Conservation (phyloP, 225 moss, liverwort and hornwort genomes). For the Climacium dendroides region DNA sequence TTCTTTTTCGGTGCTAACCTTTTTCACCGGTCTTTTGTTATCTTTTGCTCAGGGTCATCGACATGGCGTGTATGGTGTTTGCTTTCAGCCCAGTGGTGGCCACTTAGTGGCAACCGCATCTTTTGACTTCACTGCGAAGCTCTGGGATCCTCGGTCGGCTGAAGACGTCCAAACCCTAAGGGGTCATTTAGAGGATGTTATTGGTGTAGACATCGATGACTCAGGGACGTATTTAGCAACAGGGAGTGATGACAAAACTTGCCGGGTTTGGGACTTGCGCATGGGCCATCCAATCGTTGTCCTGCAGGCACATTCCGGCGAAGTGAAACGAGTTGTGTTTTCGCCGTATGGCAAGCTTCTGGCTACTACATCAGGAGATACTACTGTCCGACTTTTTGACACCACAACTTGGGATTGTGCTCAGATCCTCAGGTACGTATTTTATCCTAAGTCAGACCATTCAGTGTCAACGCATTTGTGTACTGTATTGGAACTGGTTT, state of each 20-base stretch:
- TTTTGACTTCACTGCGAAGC: constrained; percentile 95
- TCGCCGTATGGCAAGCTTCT: constrained; percentile 91
- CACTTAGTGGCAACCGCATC: constrained; percentile 95
- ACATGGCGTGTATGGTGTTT: constrained; percentile 92
- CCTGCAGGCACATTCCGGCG: constrained; percentile 74
- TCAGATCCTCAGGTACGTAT: constrained; percentile 66
- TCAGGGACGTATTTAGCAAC: constrained; percentile 88
- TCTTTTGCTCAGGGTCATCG: constrained; percentile 66
- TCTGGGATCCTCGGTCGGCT: constrained; percentile 92
- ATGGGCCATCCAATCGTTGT: constrained; percentile 81
- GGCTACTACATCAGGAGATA: constrained; percentile 95
- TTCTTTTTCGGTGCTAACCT: neutral
- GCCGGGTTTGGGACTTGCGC: constrained; percentile 94
- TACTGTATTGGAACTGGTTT: neutral
- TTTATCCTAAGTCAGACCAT: neutral
- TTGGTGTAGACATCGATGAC: constrained; percentile 98
- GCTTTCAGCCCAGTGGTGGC: constrained; percentile 85
- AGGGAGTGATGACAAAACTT: constrained; percentile 98
- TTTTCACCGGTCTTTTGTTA: neutral
- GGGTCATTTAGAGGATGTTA: constrained; percentile 95
- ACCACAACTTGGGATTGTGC: constrained; percentile 74
- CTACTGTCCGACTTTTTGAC: constrained; percentile 87
- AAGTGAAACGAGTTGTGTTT: constrained; percentile 93
- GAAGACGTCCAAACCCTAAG: constrained; percentile 92
- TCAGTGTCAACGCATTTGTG: neutral